Conservation (phyloP, 1,284 basidiomycete genomes). For the Ustilago vetiveriae region DNA sequence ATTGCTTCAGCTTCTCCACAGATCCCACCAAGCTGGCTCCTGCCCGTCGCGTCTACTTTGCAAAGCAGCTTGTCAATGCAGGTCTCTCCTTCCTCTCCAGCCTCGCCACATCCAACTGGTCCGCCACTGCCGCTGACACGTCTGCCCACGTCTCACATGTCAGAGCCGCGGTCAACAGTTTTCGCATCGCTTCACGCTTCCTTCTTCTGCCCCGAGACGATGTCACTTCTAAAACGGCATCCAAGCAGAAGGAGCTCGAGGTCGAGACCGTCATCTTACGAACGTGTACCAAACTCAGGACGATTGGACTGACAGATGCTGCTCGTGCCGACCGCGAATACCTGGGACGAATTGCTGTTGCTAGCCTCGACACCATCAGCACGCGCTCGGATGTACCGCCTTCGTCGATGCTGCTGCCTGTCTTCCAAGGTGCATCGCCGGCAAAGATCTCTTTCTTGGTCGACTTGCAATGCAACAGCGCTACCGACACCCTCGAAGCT, state of each 20-base stretch:
- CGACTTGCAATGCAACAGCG: slow-evolving; percentile 27
- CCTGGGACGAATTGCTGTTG: slow-evolving; percentile 9
- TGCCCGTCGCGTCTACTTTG: slow-evolving; percentile 27
- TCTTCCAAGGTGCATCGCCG: slow-evolving; percentile 7
- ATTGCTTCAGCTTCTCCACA: slow-evolving; percentile 2
- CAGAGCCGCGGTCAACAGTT: slow-evolving; percentile 19
- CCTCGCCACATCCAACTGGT: slow-evolving; percentile 34
- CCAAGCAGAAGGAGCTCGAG: slow-evolving; percentile 43
- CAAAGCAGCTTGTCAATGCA: slow-evolving; percentile 56
- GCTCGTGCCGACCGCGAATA: slow-evolving; percentile 21
- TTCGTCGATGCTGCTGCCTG: slow-evolving; percentile 11
- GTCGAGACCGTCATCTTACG: slow-evolving; percentile 40
- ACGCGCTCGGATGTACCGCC: background rate
- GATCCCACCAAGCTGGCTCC: slow-evolving; percentile 6
- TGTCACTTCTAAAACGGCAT: background rate
- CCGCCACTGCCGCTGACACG: background rate
- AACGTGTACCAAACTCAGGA: slow-evolving; percentile 25
- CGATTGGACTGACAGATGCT: slow-evolving; percentile 10
- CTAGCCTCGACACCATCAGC: background rate
- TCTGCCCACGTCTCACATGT: slow-evolving; percentile 9
- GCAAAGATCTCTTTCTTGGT: slow-evolving; percentile 24
- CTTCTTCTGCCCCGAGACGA: slow-evolving; percentile 16
- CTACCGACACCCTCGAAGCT: slow-evolving; percentile 9
- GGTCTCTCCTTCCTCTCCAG: slow-evolving; percentile 20
- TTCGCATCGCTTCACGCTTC: slow-evolving; percentile 34